Base-by-base conservation (phyloP, 805 yeast genomes). In the Hanseniaspora valbyensis region DNA sequence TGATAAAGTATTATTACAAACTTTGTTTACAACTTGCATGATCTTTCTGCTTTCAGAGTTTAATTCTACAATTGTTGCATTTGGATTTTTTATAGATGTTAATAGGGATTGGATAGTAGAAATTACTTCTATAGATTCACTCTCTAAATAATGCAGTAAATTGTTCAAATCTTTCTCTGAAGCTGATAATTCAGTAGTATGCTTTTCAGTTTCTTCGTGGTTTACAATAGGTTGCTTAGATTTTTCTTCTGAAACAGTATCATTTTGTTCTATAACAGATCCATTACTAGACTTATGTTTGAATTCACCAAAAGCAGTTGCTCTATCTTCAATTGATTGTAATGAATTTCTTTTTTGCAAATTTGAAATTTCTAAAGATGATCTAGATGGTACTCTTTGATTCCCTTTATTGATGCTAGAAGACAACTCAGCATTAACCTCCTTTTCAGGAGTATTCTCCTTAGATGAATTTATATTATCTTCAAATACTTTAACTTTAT, bases 111-210 rank as follows among this genome's bases (percentile, higher is more conserved):
- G 96, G 57, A 89, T 89, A 0, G 95, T 85, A 13, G 88, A 77
- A 43, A 90, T 89, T 2, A 90, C 96, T 59, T 83, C 83, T 16
- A 85, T 89, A 0, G 96, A 89, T 67, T 89, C 95, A 65, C 87
- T 95, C 63, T 90, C 97, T 59, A 90, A 72, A 62, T 88, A 90
- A 26, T 80, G 71, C 58, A 89, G 75, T 53, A 90, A 77, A 59
- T 87, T 94, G 7, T 86, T 78, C 55, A 89, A 73, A 1, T 95
- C 83, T 62, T 86, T 85, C 60, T 89, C 96, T 1, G 95, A 95
- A 59, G 86, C 84, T 52, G 81, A 81, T 49, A 84, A 32, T 5
- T 10, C 34, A 8, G 39, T 36, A 19, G 37, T 14, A 33, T 13
- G 18, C 18, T 36, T 36, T 36, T 32, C 16, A 32, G 14, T 32